These are phyloP conservation scores for Boechera divaricarpa DNA, from an alignment of 345 rosid genomes.

Conservation along the genomic window DNA sequence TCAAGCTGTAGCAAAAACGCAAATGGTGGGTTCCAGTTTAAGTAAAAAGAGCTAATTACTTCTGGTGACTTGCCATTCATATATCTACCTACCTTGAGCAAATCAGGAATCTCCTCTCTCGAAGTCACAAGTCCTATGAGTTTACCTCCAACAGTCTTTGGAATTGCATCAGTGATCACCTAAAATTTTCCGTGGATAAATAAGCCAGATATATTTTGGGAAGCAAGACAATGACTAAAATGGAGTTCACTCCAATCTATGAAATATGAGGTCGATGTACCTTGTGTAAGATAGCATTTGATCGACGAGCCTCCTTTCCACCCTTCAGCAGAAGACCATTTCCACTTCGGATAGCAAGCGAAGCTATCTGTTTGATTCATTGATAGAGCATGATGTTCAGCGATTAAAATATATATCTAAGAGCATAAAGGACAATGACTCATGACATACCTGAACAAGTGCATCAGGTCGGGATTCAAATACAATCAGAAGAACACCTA, in stretches of 20 bases:
- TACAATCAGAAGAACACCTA: constrained; percentile 95
- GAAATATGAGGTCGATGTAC: constrained; percentile 44
- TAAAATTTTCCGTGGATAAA: constrained; percentile 35
- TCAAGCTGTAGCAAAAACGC: constrained; percentile 71
- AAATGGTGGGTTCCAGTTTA: constrained; percentile 34
- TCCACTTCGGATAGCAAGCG: constrained; percentile 94
- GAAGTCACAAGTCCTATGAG: constrained; percentile 95
- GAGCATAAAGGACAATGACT: constrained; percentile 24
- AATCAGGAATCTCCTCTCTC: constrained; percentile 96
- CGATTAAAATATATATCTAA: neutral
- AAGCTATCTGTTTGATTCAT: constrained; percentile 74
- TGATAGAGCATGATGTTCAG: constrained; percentile 27
- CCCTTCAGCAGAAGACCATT: constrained; percentile 96
- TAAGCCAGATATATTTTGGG: constrained; percentile 13
- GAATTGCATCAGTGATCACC: constrained; percentile 93
- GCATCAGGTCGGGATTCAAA: constrained; percentile 99
- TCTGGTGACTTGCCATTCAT: constrained; percentile 25
- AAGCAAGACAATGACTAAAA: constrained; percentile 10
- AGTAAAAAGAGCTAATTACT: constrained; percentile 16
- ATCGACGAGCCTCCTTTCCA: constrained; percentile 92
- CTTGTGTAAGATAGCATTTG: constrained; percentile 95
- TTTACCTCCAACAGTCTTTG: constrained; percentile 72
- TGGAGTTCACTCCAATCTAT: constrained; percentile 10
- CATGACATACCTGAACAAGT: constrained; percentile 76
- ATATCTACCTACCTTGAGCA: constrained; percentile 73